phyloP scores from a whole-genome alignment of 208 protist species.

The Angomonas desouzai region DNA sequence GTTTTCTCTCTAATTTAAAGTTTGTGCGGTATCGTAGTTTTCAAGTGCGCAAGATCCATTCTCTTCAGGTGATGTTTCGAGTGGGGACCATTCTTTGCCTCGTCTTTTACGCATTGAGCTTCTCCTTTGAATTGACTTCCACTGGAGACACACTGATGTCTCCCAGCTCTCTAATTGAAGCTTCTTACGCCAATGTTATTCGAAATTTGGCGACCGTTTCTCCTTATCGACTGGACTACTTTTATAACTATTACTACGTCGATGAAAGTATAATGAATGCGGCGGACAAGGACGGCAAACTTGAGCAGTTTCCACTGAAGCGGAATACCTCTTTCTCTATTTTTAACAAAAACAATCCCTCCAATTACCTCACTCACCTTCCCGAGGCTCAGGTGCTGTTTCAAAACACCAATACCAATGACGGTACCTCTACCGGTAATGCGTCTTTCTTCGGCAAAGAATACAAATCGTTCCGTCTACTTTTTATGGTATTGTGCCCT shows the following conservation, averaged over 20 bases:
- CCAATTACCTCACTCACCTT: background rate
- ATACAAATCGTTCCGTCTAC: background rate
- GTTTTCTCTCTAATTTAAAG: slow-evolving; percentile 4
- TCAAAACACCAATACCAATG: background rate
- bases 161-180: background rate
- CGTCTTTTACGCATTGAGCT: background rate
- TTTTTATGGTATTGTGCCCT: background rate
- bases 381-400: background rate
- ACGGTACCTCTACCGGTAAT: background rate
- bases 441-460: background rate
- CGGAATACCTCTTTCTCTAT: slow-evolving; percentile 1
- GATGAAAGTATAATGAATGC: too few species aligned
- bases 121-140: background rate
- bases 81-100: background rate
- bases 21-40: background rate
- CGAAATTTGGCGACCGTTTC: background rate
- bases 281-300: background rate
- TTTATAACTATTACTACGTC: slow-evolving; percentile 3
- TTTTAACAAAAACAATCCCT: background rate
- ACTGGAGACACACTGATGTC: background rate
- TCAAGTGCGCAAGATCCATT: background rate
- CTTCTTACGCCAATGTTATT: background rate
- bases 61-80: background rate
- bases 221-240: slow-evolving; percentile 3
- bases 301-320: background rate